These are phyloP conservation scores for Eragrostis tef DNA, from an alignment of 202 grass and related monocot genomes.

Conservation along the genomic window DNA sequence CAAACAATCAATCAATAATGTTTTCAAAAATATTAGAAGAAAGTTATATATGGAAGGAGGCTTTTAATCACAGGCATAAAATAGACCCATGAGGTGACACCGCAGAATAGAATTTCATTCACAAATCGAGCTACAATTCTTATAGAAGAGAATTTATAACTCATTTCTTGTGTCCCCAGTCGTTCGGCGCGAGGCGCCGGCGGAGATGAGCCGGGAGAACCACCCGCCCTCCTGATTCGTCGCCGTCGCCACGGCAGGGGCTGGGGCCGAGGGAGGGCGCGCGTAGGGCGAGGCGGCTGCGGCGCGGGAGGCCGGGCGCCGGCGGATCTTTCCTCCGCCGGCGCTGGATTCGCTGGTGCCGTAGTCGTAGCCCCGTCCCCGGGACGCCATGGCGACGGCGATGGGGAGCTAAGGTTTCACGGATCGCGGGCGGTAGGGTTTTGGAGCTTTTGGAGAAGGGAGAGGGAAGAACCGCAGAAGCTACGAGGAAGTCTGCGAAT, in stretches of 20 bases:
- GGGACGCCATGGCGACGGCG: conserved; percentile 47
- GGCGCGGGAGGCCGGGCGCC: conserved; percentile 34
- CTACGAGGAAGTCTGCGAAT: too few species aligned
- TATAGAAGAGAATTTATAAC: not conserved
- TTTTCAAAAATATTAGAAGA: not conserved
- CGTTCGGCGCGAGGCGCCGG: conserved; percentile 30
- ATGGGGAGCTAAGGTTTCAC: conserved; percentile 45
- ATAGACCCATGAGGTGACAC: not conserved
- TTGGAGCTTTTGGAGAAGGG: conserved; percentile 19
- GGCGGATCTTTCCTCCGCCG: conserved; percentile 62
- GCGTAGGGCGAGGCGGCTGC: conserved; percentile 43
- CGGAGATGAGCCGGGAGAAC: conserved; percentile 55
- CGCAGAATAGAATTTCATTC: not conserved
- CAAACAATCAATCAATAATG: conserved; percentile 1
- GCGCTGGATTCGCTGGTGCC: conserved; percentile 33
- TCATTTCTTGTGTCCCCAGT: not conserved
- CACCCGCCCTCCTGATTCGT: conserved; percentile 27
- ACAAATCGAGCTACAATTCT: not conserved
- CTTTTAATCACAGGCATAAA: not conserved
- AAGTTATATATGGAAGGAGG: not conserved
- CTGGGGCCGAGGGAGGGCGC: conserved; percentile 22
- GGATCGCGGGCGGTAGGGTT: conserved; percentile 20
- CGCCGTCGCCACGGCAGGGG: not conserved
- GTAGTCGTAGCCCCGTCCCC: conserved; percentile 1
- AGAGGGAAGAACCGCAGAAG: too few species aligned